These are phyloP conservation scores for Elasticomyces elasticus DNA, from an alignment of 495 filamentous ascomycete genomes.

Conservation along the genomic window DNA sequence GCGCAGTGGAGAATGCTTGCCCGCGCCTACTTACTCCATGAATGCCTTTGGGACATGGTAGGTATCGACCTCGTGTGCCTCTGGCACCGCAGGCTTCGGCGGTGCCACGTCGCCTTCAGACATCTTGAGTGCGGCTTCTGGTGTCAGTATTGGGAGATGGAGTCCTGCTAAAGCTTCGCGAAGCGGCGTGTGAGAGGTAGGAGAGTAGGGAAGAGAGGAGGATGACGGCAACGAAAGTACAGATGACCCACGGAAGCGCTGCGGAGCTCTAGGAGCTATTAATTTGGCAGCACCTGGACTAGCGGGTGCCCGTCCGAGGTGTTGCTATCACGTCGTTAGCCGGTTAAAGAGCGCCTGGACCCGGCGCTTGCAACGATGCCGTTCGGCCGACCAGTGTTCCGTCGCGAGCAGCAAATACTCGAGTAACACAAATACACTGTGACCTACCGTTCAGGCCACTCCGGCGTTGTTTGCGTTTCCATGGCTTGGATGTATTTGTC, in stretches of 20 bases:
- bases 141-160: not conserved
- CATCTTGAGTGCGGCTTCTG: slow-evolving; percentile 40
- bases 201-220: not conserved
- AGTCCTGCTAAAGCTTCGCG: not conserved
- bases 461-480: not conserved
- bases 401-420: no score
- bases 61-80: slow-evolving; percentile 79
- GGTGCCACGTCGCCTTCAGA: slow-evolving; percentile 48
- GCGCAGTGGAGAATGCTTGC: not conserved
- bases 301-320: not conserved
- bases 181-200: not conserved
- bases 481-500: no score
- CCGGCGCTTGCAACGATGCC: not conserved
- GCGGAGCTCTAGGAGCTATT: slow-evolving; percentile 14
- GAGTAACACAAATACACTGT: no score
- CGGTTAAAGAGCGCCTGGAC: slow-evolving; percentile 13
- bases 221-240: not conserved
- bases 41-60: slow-evolving; percentile 57
- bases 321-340: not conserved
- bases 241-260: not conserved
- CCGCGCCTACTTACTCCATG: slow-evolving; percentile 43
- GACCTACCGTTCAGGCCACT: no score
- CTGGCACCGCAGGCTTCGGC: slow-evolving; percentile 59
- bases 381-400: not conserved
- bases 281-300: not conserved